phyloP scores from a whole-genome alignment of 2,329 filamentous ascomycete species.

The Aspergillus unguis region DNA sequence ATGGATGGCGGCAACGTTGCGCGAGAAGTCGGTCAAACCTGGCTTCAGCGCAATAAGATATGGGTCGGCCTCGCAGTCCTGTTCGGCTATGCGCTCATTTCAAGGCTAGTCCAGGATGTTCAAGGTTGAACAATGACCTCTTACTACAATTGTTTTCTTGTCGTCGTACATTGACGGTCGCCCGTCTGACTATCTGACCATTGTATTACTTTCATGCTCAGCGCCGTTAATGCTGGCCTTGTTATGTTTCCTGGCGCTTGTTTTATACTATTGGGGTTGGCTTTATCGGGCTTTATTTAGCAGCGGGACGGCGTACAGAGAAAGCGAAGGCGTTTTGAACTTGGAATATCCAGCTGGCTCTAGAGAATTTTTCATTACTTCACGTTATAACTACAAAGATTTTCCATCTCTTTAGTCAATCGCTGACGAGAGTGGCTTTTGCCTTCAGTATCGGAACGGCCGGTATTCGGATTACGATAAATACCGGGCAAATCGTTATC shows the following conservation, averaged over 20 bases:
- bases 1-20: slow-evolving; percentile 76
- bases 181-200: neutral
- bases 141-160: neutral
- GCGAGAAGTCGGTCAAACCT: slow-evolving; percentile 74
- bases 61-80: slow-evolving; percentile 66
- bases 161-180: neutral
- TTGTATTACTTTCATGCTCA: neutral
- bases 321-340: slow-evolving; percentile 15
- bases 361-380: neutral
- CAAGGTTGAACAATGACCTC: slow-evolving; percentile 24
- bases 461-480: slow-evolving; percentile 2
- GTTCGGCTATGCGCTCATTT: slow-evolving; percentile 79
- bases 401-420: neutral
- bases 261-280: slow-evolving; percentile 8
- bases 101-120: slow-evolving; percentile 64
- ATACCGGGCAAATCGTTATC: neutral
- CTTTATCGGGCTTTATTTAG: slow-evolving; percentile 6
- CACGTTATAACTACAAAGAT: neutral
- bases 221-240: neutral
- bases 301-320: slow-evolving; percentile 13
- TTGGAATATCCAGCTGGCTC: neutral
- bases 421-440: no score
- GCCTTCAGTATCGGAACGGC: neutral
- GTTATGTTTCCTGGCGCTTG: neutral
- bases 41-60: slow-evolving; percentile 76